Base-by-base conservation (phyloP, 371 early-diverging fungal genomes). In the Enterocytospora artemiae region DNA sequence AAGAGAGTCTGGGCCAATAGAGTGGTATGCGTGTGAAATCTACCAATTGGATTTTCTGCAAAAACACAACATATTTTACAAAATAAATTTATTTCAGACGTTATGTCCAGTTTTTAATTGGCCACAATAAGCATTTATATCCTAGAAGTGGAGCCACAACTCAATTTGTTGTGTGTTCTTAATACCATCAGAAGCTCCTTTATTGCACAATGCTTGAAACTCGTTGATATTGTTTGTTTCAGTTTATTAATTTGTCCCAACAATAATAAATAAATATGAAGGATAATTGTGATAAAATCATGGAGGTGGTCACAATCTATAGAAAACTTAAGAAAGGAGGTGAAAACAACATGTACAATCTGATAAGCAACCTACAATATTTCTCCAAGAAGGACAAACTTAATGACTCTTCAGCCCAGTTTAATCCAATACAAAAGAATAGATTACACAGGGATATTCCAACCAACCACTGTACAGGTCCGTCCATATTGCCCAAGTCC, bases 1-100 rank as follows among this genome's bases (percentile, higher is more conserved):
- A 88, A 76, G 89, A 89, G 76, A 86, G 86, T 76, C 80, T 88
- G 4, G 24, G 39, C 12, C n/a, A 41, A 41, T 39, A 41, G 27
- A 56, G 4, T 46, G 22, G 7, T n/a, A n/a, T n/a, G n/a, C n/a
- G n/a, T n/a, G n/a, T n/a, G n/a, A n/a, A n/a, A n/a, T n/a, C n/a
- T n/a, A n/a, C n/a, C n/a, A n/a, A n/a, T n/a, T n/a, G n/a, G n/a
- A n/a, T n/a, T n/a, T n/a, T n/a, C n/a, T n/a, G n/a, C n/a, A n/a
- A n/a, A n/a, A n/a, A n/a, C n/a, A n/a, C n/a, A n/a, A n/a, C n/a
- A n/a, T n/a, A n/a, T n/a, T n/a, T n/a, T n/a, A n/a, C n/a, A n/a
- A n/a, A n/a, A n/a, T n/a, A n/a, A n/a, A n/a, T n/a, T n/a, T n/a
- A n/a, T n/a, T n/a, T n/a, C n/a, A n/a, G n/a, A n/a, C n/a, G n/a